Conservation (phyloP, 768 basidiomycete genomes). For the Termitomyces sp. region DNA sequence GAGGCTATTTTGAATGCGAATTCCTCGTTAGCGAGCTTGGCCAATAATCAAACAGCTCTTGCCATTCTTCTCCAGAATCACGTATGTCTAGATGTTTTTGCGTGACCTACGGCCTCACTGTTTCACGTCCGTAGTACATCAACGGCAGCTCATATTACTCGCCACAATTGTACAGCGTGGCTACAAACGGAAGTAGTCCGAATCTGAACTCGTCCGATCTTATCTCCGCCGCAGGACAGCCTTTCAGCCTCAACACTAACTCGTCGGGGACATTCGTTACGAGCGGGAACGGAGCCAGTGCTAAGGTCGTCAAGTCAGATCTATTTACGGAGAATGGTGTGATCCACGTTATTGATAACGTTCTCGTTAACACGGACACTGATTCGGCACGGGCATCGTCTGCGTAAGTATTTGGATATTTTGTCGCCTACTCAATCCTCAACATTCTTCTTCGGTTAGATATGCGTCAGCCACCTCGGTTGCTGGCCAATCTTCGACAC, state of each 20-base stretch:
- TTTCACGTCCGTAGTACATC: conserved; percentile 37
- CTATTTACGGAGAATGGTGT: conserved; percentile 65
- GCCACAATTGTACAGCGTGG: conserved; percentile 26
- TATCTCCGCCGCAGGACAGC: conserved; percentile 54
- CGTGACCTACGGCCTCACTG: neutral
- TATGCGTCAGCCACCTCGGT: conserved; percentile 43
- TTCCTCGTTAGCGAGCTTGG: conserved; percentile 23
- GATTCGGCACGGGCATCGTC: conserved; percentile 41
- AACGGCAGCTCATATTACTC: conserved; percentile 69
- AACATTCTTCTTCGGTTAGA: conserved; percentile 10
- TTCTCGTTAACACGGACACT: conserved; percentile 39
- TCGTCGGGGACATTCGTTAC: conserved; percentile 52
- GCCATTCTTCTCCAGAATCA: conserved; percentile 50
- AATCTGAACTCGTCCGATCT: conserved; percentile 1
- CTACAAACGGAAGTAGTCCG: neutral
- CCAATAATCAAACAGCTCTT: conserved; percentile 42
- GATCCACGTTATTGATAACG: conserved; percentile 52
- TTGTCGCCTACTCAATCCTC: neutral
- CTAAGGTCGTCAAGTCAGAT: conserved; percentile 51
- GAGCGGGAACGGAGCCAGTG: conserved; percentile 28
- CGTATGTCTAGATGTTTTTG: conserved; percentile 27
- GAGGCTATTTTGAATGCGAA: conserved; percentile 36
- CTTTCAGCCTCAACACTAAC: conserved; percentile 46
- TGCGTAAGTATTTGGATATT: conserved; percentile 35
- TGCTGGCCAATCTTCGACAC: conserved; percentile 29